phyloP scores from a whole-genome alignment of 257 asterid species.

The Penstemon davidsonii region DNA sequence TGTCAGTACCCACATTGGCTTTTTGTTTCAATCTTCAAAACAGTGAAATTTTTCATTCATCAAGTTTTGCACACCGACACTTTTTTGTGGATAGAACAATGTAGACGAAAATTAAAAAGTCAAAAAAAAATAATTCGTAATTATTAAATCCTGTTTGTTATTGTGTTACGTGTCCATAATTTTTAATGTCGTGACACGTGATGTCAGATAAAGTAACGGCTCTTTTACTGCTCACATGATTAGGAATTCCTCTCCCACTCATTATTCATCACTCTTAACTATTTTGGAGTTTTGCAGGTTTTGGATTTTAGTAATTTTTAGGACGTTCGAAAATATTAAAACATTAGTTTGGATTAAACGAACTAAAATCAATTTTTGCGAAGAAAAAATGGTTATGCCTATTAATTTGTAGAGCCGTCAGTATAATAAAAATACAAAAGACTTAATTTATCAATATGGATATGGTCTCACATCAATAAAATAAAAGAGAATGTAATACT shows the following conservation, averaged over 20 bases:
- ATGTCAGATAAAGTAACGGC: conserved; percentile 41
- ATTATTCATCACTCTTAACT: too few species aligned
- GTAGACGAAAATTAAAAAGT: neutral
- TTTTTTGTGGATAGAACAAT: neutral
- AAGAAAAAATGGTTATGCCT: too few species aligned
- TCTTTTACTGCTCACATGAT: neutral
- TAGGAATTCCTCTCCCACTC: neutral
- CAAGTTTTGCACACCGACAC: conserved; percentile 50
- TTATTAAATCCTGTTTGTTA: conserved; percentile 25
- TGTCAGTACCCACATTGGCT: conserved; percentile 27
- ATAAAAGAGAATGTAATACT: too few species aligned
- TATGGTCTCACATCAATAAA: too few species aligned
- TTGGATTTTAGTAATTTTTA: too few species aligned
- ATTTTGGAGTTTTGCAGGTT: too few species aligned
- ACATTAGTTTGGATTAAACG: too few species aligned
- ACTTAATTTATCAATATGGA: too few species aligned
- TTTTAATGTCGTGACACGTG: conserved; percentile 40
- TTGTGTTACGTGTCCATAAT: conserved; percentile 32
- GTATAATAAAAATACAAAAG: too few species aligned
- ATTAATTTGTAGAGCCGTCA: too few species aligned
- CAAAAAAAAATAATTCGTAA: neutral
- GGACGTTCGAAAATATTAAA: too few species aligned
- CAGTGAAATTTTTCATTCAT: neutral
- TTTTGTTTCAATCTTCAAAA: conserved; percentile 3
- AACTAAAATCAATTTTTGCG: too few species aligned